Conservation (phyloP, 371 early-diverging fungal species). For the Apophysomyces elegans region DNA sequence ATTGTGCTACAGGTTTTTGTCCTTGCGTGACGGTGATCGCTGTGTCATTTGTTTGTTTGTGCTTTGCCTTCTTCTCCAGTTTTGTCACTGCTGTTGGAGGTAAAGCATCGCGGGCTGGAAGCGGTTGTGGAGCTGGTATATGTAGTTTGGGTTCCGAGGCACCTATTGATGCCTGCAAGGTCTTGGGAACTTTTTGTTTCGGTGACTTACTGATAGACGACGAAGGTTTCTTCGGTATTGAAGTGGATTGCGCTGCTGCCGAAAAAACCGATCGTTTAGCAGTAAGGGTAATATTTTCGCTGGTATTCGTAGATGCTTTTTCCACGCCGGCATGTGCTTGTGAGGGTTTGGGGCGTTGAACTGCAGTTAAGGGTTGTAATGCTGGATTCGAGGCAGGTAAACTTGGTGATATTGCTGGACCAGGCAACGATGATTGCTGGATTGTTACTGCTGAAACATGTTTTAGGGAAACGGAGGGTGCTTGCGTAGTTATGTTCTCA, state of each 20-base stretch:
- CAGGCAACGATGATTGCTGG: background rate
- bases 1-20: too few relatives aligned
- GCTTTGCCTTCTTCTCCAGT: background rate
- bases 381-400: background rate
- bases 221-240: background rate
- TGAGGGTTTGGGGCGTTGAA: background rate
- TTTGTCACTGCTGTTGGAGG: background rate
- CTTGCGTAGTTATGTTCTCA: background rate
- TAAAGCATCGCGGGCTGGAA: background rate
- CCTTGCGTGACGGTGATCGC: background rate
- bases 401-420: background rate
- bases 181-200: constrained; percentile 3
- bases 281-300: background rate
- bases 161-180: background rate
- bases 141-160: background rate
- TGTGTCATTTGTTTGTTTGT: background rate
- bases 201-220: background rate
- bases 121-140: background rate
- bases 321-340: background rate
- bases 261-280: background rate
- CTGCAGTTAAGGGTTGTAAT: background rate
- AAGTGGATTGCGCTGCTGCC: background rate
- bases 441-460: background rate
- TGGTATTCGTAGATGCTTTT: too few relatives aligned
- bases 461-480: background rate